These are phyloP conservation scores for Exophiala oligosperma DNA, from an alignment of 2,329 filamentous ascomycete genomes.

Conservation along the genomic window DNA sequence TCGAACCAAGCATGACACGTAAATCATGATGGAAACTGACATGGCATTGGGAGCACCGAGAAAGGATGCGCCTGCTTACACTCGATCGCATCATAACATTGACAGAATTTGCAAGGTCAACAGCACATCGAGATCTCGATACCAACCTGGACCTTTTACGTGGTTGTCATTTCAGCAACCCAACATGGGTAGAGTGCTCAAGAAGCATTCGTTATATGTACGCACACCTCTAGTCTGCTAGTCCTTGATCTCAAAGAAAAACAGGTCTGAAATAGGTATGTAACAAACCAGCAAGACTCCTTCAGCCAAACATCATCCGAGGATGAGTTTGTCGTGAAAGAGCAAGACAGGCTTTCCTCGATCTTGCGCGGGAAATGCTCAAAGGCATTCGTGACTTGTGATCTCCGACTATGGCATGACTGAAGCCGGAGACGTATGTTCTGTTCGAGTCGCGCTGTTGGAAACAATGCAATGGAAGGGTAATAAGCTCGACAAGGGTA, in stretches of 20 bases:
- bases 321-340: slow-evolving; percentile 9
- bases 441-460: slow-evolving; percentile 54
- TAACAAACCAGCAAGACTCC: neutral
- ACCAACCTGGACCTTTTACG: too few relatives aligned
- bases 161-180: too few relatives aligned
- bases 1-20: too few relatives aligned
- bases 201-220: slow-evolving; percentile 38
- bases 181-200: too few relatives aligned
- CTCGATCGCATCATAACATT: too few relatives aligned
- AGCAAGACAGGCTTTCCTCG: slow-evolving; percentile 27
- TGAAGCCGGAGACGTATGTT: slow-evolving; percentile 50
- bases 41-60: too few relatives aligned
- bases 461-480: slow-evolving; percentile 1
- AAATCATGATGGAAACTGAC: too few relatives aligned
- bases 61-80: too few relatives aligned
- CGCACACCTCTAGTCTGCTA: slow-evolving; percentile 59
- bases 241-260: slow-evolving; percentile 48
- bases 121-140: too few relatives aligned
- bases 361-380: slow-evolving; percentile 50
- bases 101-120: too few relatives aligned
- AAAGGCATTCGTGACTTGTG: slow-evolving; percentile 44
- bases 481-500: slow-evolving; percentile 10
- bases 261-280: slow-evolving; percentile 56
- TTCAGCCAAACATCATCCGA: slow-evolving; percentile 20
- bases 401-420: slow-evolving; percentile 50